Percentiles rank a stretch among this genome's conserved stretches.
Evolutionary conservation across 371 early-diverging fungal genomes (phyloP).

Genomic region (Umbelopsis sp.): DNA sequence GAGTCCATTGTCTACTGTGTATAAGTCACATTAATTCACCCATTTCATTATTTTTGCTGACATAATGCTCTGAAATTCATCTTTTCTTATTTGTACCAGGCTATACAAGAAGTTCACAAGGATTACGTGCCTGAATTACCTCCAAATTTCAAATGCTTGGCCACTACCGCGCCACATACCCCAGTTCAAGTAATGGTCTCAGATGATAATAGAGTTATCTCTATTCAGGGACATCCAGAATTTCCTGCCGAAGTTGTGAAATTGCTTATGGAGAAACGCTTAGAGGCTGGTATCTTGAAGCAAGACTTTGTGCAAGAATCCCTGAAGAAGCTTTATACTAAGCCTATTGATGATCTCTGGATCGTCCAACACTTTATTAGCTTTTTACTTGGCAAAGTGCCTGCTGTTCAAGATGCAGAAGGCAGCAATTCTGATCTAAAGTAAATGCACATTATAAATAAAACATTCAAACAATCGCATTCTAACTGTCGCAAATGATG

Average conservation of each 20-base stretch:
- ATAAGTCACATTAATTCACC: too few species aligned
- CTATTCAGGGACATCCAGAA: slow-evolving; percentile 86
- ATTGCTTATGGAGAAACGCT: slow-evolving; percentile 47
- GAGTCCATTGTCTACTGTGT: too few species aligned
- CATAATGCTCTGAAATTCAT: too few species aligned
- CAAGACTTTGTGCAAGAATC: slow-evolving; percentile 29
- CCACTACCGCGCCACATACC: slow-evolving; percentile 47
- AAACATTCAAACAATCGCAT: not conserved
- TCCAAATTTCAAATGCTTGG: slow-evolving; percentile 50
- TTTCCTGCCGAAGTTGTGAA: slow-evolving; percentile 55
- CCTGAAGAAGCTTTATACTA: slow-evolving; percentile 19
- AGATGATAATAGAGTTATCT: slow-evolving; percentile 59
- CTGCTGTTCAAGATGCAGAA: not conserved
- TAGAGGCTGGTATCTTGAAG: slow-evolving; percentile 41
- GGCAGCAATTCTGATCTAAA: not conserved
- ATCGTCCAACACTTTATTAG: slow-evolving; percentile 28
- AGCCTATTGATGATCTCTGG: slow-evolving; percentile 34
- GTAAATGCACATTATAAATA: not conserved
- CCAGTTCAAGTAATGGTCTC: slow-evolving; percentile 53
- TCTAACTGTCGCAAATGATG: not conserved
- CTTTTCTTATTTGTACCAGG: not conserved
- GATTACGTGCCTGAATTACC: slow-evolving; percentile 66
- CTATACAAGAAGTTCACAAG: slow-evolving; percentile 71
- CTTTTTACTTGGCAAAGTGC: slow-evolving; percentile 20
- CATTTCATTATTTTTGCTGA: too few species aligned